Base-by-base conservation (phyloP, 306 rosid species). In the Datisca glomerata region DNA sequence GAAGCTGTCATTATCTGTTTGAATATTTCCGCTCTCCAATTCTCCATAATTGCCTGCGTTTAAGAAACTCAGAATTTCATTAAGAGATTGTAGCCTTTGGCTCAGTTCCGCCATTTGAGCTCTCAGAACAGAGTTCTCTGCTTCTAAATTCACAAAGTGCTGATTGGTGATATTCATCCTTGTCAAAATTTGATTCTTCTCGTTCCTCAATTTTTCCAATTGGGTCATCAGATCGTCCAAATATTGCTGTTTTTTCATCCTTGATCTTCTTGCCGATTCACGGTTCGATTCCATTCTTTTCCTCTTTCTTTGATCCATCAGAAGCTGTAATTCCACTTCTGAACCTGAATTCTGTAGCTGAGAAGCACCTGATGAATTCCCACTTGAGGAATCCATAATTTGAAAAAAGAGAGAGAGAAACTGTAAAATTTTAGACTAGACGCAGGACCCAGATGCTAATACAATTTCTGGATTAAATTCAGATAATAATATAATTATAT, bases 241-340 rank as follows among this genome's bases (percentile, higher is more conserved):
- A 47, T 75, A 79, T 53, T 80, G 68, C 71, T 84, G 98, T 53
- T 78, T 84, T 24, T 79, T 33, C 91, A 70, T 56, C 51, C 98
- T 29, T 0, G 93, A 89, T 43, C 95, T 64, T 53, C 73, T 70
- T 1, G 98, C 98, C 5, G 98, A 89, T 46, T 84, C 95, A 0
- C 95, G 66, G 7, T 89, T 89, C 5, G 95, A 78, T 56, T 74
- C 55, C 81, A 75, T 84, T 54, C 98, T 67, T 53, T 80, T 89
- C 72, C 71, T 57, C 12, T 80, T 84, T 4, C 81, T 74, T 44
- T 78, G 63, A 59, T 78, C 78, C 74, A 74, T 68, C 69, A 69
- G 5, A 14, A 38, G 33, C 63, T 57, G 74, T 67, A 80, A 41
- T 8, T 76, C 76, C 7, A 65, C 86, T 23, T 78, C 92, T 1